Evolutionary conservation across 352 stramenopile genomes (phyloP).

Genomic region (Phytopythium oedochilum): DNA sequence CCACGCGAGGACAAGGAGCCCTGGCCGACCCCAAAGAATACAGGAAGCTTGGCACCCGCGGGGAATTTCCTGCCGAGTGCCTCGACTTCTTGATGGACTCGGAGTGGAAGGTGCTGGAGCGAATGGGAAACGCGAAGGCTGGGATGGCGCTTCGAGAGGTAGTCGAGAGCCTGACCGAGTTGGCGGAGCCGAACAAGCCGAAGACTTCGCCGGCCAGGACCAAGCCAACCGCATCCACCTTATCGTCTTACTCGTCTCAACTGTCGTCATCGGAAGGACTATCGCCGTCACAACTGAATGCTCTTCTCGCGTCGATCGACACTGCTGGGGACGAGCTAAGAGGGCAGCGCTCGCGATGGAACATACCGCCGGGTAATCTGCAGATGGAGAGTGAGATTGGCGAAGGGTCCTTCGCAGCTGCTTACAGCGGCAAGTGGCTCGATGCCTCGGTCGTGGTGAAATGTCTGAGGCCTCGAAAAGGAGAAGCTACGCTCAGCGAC

Average conservation of each 20-base stretch:
- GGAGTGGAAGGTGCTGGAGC: neutral
- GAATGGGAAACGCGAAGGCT: neutral
- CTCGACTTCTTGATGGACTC: neutral
- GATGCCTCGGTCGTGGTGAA: neutral
- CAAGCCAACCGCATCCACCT: neutral
- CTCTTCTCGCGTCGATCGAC: neutral
- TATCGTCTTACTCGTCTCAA: neutral
- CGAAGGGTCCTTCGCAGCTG: neutral
- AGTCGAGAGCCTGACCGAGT: neutral
- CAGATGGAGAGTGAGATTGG: neutral
- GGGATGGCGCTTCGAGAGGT: neutral
- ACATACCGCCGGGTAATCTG: neutral
- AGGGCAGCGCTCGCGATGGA: neutral
- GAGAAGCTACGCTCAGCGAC: neutral
- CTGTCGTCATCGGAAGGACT: neutral
- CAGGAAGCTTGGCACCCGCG: neutral
- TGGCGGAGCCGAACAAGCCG: neutral
- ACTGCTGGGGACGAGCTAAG: neutral
- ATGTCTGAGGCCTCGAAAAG: neutral
- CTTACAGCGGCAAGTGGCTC: neutral
- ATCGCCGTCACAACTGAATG: neutral
- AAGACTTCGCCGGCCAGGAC: neutral
- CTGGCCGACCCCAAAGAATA: neutral
- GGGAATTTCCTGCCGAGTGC: neutral
- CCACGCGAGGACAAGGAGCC: neutral